phyloP scores from a whole-genome alignment of 2,329 filamentous ascomycete species.

The Apiospora kogelbergensis region DNA sequence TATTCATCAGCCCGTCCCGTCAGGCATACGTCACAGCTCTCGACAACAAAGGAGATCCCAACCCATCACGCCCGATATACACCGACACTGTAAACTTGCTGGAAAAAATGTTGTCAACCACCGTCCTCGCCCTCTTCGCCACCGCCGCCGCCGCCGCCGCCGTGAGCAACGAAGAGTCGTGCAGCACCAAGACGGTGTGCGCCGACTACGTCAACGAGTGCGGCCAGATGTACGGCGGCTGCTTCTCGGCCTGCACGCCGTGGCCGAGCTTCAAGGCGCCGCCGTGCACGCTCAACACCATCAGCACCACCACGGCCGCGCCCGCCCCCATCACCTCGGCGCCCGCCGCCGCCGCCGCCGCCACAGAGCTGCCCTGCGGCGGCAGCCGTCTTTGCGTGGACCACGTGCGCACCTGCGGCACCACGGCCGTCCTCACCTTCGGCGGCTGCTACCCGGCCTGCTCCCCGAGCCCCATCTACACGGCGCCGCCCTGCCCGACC shows the following conservation, averaged over 20 bases:
- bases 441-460: slow-evolving; percentile 8
- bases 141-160: neutral
- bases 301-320: slow-evolving; percentile 6
- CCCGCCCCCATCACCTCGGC: neutral
- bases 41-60: too few relatives aligned
- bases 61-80: too few relatives aligned
- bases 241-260: slow-evolving; percentile 19
- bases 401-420: slow-evolving; percentile 9
- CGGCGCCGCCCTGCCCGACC: slow-evolving; percentile 12
- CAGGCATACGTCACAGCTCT: neutral
- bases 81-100: neutral
- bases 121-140: neutral
- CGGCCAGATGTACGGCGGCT: slow-evolving; percentile 19
- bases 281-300: slow-evolving; percentile 12
- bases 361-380: neutral
- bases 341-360: neutral
- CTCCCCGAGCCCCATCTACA: slow-evolving; percentile 9
- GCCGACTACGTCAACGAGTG: slow-evolving; percentile 22
- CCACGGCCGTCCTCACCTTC: neutral
- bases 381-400: slow-evolving; percentile 18
- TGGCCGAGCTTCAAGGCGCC: slow-evolving; percentile 20
- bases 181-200: slow-evolving; percentile 17
- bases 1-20: neutral
- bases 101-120: neutral
- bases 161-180: neutral